Percentiles rank a stretch among this genome's conserved stretches.
These are phyloP conservation scores for Colletotrichum sp. DNA, from an alignment of 2,329 filamentous ascomycete genomes.

Conservation along the genomic window DNA sequence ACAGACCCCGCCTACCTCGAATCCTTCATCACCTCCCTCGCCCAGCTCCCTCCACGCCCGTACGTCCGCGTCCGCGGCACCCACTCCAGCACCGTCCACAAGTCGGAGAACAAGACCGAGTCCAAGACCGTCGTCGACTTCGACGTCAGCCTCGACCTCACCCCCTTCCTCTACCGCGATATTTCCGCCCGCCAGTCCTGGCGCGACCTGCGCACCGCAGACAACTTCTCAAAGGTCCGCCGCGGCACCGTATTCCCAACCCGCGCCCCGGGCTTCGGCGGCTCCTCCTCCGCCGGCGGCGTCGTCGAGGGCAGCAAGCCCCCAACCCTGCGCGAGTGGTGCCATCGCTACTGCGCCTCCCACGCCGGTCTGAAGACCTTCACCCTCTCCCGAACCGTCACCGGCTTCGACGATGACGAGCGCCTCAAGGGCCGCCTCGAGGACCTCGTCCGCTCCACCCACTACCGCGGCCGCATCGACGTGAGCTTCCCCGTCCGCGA, in stretches of 20 bases:
- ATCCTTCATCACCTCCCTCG: conserved; percentile 47
- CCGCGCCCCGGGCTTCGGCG: conserved; percentile 50
- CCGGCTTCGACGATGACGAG: conserved; percentile 63
- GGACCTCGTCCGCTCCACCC: conserved; percentile 64
- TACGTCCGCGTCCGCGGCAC: conserved; percentile 58
- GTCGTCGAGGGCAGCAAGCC: background rate
- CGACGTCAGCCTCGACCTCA: conserved; percentile 62
- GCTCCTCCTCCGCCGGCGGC: conserved; percentile 18
- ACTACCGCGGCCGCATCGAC: conserved; percentile 67
- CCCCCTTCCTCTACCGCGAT: conserved; percentile 59
- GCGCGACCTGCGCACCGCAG: conserved; percentile 53
- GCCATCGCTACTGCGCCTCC: conserved; percentile 68
- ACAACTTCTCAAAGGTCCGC: conserved; percentile 64
- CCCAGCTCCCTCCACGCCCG: conserved; percentile 56
- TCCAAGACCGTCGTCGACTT: conserved; percentile 60
- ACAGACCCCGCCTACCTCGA: conserved; percentile 47
- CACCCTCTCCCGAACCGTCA: conserved; percentile 54
- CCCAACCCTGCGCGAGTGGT: conserved; percentile 59
- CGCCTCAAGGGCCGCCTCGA: conserved; percentile 56
- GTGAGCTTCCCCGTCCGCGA: conserved; percentile 66
- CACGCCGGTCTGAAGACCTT: conserved; percentile 63
- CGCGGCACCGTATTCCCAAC: conserved; percentile 68
- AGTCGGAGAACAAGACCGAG: conserved; percentile 50
- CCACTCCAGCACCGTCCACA: conserved; percentile 50
- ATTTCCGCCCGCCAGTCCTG: conserved; percentile 43